phyloP scores from a whole-genome alignment of 176 grass and related monocot species.

The Bothriochloa decipiens region DNA sequence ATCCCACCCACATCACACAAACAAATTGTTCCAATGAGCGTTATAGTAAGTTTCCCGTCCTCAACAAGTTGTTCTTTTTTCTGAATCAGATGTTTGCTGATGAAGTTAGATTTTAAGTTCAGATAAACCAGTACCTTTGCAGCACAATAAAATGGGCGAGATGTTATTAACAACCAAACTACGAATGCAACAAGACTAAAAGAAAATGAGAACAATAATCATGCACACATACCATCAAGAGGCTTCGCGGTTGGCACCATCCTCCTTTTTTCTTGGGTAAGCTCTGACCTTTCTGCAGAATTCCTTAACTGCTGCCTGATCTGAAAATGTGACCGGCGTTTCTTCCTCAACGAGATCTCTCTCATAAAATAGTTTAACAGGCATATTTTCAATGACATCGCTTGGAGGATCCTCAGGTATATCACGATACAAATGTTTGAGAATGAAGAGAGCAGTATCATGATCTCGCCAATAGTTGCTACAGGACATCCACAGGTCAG shows the following conservation, averaged over 20 bases:
- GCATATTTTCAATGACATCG: slow-evolving; percentile 44
- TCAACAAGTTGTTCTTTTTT: not conserved
- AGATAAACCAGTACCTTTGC: not conserved
- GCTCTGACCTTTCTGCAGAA: slow-evolving; percentile 79
- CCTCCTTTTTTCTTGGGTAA: slow-evolving; percentile 53
- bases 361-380: slow-evolving; percentile 73
- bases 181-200: not conserved
- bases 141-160: not conserved
- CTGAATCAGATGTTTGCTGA: not conserved
- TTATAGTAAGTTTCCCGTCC: too few relatives aligned
- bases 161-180: not conserved
- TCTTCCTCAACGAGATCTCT: slow-evolving; percentile 81
- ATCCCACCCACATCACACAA: not conserved
- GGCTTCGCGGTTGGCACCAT: slow-evolving; percentile 31
- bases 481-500: slow-evolving; percentile 26
- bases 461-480: slow-evolving; percentile 98
- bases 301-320: slow-evolving; percentile 64
- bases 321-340: slow-evolving; percentile 84
- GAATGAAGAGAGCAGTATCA: too few relatives aligned
- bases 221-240: slow-evolving; percentile 38
- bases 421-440: too few relatives aligned
- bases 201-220: not conserved
- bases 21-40: too few relatives aligned
- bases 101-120: not conserved
- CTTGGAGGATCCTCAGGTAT: slow-evolving; percentile 66